Base-by-base conservation (phyloP, 2,329 filamentous ascomycete genomes). In the Epichloe coenophiala region DNA sequence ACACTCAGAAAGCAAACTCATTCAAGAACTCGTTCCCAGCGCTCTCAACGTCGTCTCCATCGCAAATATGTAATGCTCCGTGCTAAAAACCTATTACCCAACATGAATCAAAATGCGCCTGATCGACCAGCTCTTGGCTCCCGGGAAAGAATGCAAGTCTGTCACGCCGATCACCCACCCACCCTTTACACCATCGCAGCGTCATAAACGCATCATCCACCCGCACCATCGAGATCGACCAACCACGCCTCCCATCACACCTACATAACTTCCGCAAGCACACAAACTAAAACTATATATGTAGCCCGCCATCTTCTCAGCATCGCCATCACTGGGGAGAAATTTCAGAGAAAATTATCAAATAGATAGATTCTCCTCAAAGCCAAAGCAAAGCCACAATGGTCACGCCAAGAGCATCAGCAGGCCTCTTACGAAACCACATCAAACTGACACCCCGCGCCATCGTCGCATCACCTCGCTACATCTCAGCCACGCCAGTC, bases 121-220 rank as follows among this genome's bases (percentile, higher is more conserved):
- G 31, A 9, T 31, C 31, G 31, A 31, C 31, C 31, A 31, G 31
- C 31, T 31, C 31, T 31, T 31, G 31, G 31, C 31, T 31, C 31
- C 31, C 31, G 31, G 27, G 31, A 31, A n/a, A 46, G 41, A 31
- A 36, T 47, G 11, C 38, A 42, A 15, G 15, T 23, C 43, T 38
- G 19, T 23, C 15, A 12, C 31, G 27, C 43, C 27, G 9, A 12
- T 19, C 40, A 42, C 40, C 40, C 40, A 21, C 40, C 40, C 40
- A 21, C 40, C 40, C n/a, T 42, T 17, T 5, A 42, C 45, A 21
- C 45, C 46, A 49, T 33, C 36, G 36, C 42, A 39, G 21, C 50
- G 48, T 52, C 51, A 52, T 52, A 23, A n/a, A 5, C n/a, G 21
- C 46, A 40, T 48, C 27, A 49, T 38, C 47, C 39, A 23, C 27